Conservation (phyloP, 208 protist genomes). For the Trypanosoma boissoni region DNA sequence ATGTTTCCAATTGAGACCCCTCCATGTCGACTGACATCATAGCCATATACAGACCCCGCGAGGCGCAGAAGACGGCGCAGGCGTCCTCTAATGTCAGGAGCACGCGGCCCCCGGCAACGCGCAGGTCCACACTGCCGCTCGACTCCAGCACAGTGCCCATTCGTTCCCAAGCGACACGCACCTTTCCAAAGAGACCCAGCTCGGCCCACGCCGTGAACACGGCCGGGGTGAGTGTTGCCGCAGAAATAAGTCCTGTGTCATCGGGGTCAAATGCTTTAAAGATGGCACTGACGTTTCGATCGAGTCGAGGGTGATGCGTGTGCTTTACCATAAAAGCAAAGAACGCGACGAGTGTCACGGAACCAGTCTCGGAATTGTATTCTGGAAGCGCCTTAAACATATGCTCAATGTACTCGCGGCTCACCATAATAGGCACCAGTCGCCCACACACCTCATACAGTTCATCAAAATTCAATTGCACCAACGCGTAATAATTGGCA, state of each 20-base stretch:
- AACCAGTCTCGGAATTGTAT: conserved; percentile 24
- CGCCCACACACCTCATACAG: conserved; percentile 15
- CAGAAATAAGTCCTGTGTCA: conserved; percentile 35
- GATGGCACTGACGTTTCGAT: conserved; percentile 54
- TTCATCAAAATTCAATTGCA: conserved; percentile 16
- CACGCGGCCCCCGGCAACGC: conserved; percentile 24
- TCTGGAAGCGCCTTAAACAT: conserved; percentile 43
- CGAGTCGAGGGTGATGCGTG: conserved; percentile 50
- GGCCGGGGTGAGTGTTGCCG: conserved; percentile 38
- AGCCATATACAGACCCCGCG: conserved; percentile 30
- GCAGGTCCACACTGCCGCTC: conserved; percentile 22
- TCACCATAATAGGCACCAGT: conserved; percentile 34
- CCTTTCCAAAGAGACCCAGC: conserved; percentile 59
- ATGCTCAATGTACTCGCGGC: conserved; percentile 32
- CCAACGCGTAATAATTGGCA: neutral
- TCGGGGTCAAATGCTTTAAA: conserved; percentile 67
- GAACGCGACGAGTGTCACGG: conserved; percentile 26
- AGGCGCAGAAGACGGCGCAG: conserved; percentile 45
- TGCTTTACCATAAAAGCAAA: conserved; percentile 61
- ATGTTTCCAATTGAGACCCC: too few species aligned
- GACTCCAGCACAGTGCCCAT: conserved; percentile 43
- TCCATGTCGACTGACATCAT: conserved; percentile 64
- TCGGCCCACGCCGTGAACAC: conserved; percentile 59
- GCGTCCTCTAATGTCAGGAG: conserved; percentile 33
- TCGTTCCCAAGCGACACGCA: conserved; percentile 63